Evolutionary conservation across 106 monocot species (phyloP).

Genomic region (Triglochin maritima): DNA sequence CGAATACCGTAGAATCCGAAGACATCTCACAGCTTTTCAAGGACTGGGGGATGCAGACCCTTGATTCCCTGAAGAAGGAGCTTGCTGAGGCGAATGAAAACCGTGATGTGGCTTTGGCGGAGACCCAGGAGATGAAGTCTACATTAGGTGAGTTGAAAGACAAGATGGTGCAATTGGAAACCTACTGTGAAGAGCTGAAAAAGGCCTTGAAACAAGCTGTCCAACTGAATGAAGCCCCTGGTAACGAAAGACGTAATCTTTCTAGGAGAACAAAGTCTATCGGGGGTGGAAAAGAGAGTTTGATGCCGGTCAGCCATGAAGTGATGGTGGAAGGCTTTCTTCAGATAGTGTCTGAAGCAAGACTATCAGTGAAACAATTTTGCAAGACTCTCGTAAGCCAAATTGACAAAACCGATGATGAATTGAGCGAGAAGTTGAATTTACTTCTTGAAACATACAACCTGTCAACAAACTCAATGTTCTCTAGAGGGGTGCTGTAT

Average conservation of each 20-base stretch:
- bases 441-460: conserved; percentile 37
- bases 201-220: conserved; percentile 51
- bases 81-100: conserved; percentile 58
- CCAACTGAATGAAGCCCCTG: conserved; percentile 28
- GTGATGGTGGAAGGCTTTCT: conserved; percentile 96
- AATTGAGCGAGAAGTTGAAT: conserved; percentile 46
- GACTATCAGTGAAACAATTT: conserved; percentile 79
- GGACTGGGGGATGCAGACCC: conserved; percentile 5
- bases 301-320: conserved; percentile 72
- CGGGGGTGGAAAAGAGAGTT: conserved; percentile 20
- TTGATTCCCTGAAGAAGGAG: conserved; percentile 68
- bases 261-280: conserved; percentile 44
- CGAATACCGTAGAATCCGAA: neutral
- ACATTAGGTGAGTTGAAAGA: conserved; percentile 54
- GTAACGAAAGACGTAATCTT: conserved; percentile 15
- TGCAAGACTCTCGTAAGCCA: conserved; percentile 57
- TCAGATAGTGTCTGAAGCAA: conserved; percentile 81
- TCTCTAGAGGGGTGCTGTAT: conserved; percentile 47
- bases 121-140: conserved; percentile 65
- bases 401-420: conserved; percentile 30
- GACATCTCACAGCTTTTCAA: conserved; percentile 6
- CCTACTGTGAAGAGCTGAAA: conserved; percentile 73
- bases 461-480: conserved; percentile 14
- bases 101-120: conserved; percentile 51
- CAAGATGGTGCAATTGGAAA: conserved; percentile 57